Conservation (phyloP, 352 stramenopile genomes). For the Globisporangium emineosum region DNA sequence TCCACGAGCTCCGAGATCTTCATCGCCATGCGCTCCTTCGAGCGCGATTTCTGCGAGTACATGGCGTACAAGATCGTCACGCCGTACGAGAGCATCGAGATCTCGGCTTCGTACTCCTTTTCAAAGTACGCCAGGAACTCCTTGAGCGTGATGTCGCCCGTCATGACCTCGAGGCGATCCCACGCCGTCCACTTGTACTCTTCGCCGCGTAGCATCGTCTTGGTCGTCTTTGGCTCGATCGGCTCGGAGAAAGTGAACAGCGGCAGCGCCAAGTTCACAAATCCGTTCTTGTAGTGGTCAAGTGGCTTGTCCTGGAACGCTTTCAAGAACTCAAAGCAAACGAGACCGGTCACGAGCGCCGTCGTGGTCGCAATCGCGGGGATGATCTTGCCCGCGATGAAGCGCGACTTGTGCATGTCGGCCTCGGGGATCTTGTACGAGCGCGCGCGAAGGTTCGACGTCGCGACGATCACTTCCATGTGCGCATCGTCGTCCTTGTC, state of each 20-base stretch:
- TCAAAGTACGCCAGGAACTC: conserved; percentile 96
- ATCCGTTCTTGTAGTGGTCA: conserved; percentile 97
- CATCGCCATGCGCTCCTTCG: conserved; percentile 96
- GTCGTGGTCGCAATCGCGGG: conserved; percentile 99
- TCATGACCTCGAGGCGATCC: conserved; percentile 95
- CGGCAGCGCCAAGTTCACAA: conserved; percentile 97
- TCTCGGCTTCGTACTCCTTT: conserved; percentile 95
- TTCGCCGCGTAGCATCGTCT: conserved; percentile 91
- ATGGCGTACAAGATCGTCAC: conserved; percentile 90
- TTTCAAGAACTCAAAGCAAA: conserved; percentile 99
- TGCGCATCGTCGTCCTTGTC: conserved; percentile 99
- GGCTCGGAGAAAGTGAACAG: conserved; percentile 98
- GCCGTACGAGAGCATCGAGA: conserved; percentile 98
- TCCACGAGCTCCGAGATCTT: conserved; percentile 94
- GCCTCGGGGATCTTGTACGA: conserved; percentile 98
- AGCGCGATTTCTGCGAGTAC: conserved; percentile 86
- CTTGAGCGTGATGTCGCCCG: conserved; percentile 95
- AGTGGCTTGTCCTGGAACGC: conserved; percentile 88
- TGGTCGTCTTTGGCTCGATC: conserved; percentile 90
- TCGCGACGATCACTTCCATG: conserved; percentile 97
- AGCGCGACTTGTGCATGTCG: conserved; percentile 97
- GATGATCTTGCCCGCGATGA: conserved; percentile 99
- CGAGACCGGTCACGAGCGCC: conserved; percentile 96
- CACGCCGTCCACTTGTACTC: conserved; percentile 98
- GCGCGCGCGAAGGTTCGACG: conserved; percentile 95